phyloP scores from a whole-genome alignment of 441 rosid genomes.

The Erodium trifolium region DNA sequence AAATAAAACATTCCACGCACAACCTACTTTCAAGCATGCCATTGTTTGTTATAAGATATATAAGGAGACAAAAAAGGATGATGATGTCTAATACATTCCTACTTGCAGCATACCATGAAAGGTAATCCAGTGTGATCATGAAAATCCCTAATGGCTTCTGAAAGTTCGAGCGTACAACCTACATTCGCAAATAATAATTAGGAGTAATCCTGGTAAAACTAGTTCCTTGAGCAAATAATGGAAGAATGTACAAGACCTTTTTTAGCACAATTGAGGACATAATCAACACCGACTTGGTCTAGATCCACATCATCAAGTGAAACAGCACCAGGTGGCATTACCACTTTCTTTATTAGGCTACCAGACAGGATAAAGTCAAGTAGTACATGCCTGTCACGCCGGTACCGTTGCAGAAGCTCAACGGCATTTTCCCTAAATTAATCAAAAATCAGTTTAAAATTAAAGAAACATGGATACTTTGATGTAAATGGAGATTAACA shows the following conservation, averaged over 20 bases:
- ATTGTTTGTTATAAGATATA: not conserved
- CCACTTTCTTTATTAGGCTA: slow-evolving; percentile 82
- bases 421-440: slow-evolving; percentile 56
- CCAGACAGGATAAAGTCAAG: slow-evolving; percentile 79
- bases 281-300: slow-evolving; percentile 97
- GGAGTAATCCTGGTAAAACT: slow-evolving; percentile 9
- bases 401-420: slow-evolving; percentile 73
- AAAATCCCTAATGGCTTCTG: slow-evolving; percentile 92
- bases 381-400: slow-evolving; percentile 76
- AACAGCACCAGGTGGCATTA: slow-evolving; percentile 97
- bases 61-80: not conserved
- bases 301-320: slow-evolving; percentile 94
- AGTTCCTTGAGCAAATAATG: not conserved
- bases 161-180: slow-evolving; percentile 84
- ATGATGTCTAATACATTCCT: not conserved
- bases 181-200: slow-evolving; percentile 14
- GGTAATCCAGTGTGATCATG: slow-evolving; percentile 80
- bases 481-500: not conserved
- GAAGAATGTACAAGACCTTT: slow-evolving; percentile 40
- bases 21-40: not conserved
- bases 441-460: slow-evolving; percentile 10
- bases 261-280: slow-evolving; percentile 76
- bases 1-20: not conserved
- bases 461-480: not conserved
- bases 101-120: slow-evolving; percentile 51